phyloP scores from a whole-genome alignment of 805 yeast species.

The Saccharomyces mikatae region DNA sequence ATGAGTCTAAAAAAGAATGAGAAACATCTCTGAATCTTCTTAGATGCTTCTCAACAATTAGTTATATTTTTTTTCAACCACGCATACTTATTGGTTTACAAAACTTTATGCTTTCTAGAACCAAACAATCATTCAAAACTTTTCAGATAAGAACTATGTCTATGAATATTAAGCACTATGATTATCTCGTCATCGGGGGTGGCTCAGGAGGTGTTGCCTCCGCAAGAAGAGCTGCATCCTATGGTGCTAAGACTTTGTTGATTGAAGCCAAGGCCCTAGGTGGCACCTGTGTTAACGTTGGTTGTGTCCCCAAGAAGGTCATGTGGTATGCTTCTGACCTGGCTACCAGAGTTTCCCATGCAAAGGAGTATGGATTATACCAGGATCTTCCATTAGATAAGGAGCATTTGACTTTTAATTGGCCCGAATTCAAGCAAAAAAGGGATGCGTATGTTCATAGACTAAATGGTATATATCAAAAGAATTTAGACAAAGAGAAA shows the following conservation, averaged over 20 bases:
- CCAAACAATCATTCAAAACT: neutral
- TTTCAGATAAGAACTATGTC: conserved; percentile 40
- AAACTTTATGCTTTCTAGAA: neutral
- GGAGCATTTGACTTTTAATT: conserved; percentile 57
- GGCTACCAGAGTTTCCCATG: conserved; percentile 67
- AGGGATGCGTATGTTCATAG: conserved; percentile 87
- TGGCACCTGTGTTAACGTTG: conserved; percentile 98
- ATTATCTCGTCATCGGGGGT: conserved; percentile 94
- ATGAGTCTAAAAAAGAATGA: neutral
- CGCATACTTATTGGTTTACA: neutral
- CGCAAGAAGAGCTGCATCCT: conserved; percentile 89
- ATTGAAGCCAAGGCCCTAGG: conserved; percentile 81
- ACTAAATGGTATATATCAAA: conserved; percentile 87
- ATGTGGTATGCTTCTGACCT: conserved; percentile 97
- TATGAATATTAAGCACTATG: conserved; percentile 55
- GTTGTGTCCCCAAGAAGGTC: conserved; percentile 97
- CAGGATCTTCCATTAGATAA: conserved; percentile 45
- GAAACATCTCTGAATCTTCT: neutral
- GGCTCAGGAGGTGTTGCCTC: conserved; percentile 99
- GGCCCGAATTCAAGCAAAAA: conserved; percentile 74
- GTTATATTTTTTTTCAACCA: no score
- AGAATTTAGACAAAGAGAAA: conserved; percentile 78
- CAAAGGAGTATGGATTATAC: conserved; percentile 74
- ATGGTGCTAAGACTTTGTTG: conserved; percentile 82
- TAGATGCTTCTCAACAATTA: neutral